These are phyloP conservation scores for Yamadazyma ubonensis DNA, from an alignment of 805 yeast species.

Conservation along the genomic window DNA sequence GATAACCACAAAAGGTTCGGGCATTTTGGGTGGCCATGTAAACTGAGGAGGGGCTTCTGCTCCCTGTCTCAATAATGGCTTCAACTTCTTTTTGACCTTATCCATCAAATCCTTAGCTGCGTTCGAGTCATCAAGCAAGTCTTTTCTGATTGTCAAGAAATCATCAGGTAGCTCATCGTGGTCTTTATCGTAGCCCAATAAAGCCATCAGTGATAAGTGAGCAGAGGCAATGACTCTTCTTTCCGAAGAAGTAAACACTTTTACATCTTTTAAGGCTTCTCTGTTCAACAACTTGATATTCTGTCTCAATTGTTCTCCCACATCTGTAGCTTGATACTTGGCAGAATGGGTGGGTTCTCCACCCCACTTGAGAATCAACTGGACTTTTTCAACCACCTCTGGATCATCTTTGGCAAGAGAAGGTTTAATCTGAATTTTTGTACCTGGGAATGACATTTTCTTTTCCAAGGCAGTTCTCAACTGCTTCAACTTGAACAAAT, in stretches of 20 bases:
- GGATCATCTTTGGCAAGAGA: conserved; percentile 58
- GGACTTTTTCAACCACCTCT: conserved; percentile 87
- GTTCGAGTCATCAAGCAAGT: conserved; percentile 89
- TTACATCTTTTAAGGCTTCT: conserved; percentile 79
- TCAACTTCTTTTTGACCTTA: conserved; percentile 92
- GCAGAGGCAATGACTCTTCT: conserved; percentile 94
- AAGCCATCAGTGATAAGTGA: conserved; percentile 75
- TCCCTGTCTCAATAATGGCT: conserved; percentile 91
- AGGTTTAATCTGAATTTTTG: conserved; percentile 94
- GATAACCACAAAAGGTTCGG: conserved; percentile 93
- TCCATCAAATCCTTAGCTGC: conserved; percentile 99
- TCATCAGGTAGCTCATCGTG: conserved; percentile 61
- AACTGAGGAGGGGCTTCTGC: conserved; percentile 96
- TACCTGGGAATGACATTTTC: conserved; percentile 89
- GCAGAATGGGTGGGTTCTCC: conserved; percentile 99
- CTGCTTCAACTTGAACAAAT: conserved; percentile 69
- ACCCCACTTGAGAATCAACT: conserved; percentile 96
- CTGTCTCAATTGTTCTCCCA: conserved; percentile 94
- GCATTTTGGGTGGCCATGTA: conserved; percentile 98
- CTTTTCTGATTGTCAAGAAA: conserved; percentile 80
- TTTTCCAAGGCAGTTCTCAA: conserved; percentile 82
- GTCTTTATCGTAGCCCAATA: conserved; percentile 62
- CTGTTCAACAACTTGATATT: conserved; percentile 84
- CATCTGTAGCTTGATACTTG: conserved; percentile 86
- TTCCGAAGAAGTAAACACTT: conserved; percentile 87